A percentile compares a stretch with the other conserved stretches of the same genome.
These are phyloP conservation scores for Ziziphus jujuba DNA, from an alignment of 306 rosid species.

Conservation along the genomic window DNA sequence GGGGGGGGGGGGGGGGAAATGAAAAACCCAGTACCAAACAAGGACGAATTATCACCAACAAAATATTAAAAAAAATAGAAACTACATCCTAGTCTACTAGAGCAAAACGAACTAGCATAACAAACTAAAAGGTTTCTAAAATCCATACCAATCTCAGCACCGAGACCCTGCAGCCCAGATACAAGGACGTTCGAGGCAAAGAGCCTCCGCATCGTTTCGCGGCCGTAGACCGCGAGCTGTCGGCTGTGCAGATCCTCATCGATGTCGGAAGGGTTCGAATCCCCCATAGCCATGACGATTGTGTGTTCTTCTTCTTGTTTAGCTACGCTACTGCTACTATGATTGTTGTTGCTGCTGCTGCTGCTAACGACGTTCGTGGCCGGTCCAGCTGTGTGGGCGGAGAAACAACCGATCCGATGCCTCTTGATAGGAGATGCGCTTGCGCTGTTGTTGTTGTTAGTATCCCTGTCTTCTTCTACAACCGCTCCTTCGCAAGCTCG, in stretches of 20 bases:
- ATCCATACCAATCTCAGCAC: constrained; percentile 83
- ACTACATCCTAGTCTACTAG: background rate
- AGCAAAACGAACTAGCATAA: background rate
- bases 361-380: constrained; percentile 25
- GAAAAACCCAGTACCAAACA: too few relatives aligned
- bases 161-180: constrained; percentile 93
- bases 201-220: constrained; percentile 90
- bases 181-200: constrained; percentile 76
- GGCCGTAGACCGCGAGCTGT: constrained; percentile 94
- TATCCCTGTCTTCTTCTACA: constrained; percentile 49
- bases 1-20: too few relatives aligned
- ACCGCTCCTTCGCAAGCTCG: constrained; percentile 75
- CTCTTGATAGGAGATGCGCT: constrained; percentile 49
- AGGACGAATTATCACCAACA: background rate
- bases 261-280: constrained; percentile 50
- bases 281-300: constrained; percentile 63
- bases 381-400: constrained; percentile 33
- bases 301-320: constrained; percentile 24
- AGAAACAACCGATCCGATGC: constrained; percentile 48
- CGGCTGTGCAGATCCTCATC: constrained; percentile 99
- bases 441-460: constrained; percentile 15
- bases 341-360: constrained; percentile 16
- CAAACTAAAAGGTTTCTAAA: background rate
- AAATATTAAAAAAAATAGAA: background rate
- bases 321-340: constrained; percentile 32